Base-by-base conservation (phyloP, 176 grass and related monocot species). In the Rhynchospora pubera region DNA sequence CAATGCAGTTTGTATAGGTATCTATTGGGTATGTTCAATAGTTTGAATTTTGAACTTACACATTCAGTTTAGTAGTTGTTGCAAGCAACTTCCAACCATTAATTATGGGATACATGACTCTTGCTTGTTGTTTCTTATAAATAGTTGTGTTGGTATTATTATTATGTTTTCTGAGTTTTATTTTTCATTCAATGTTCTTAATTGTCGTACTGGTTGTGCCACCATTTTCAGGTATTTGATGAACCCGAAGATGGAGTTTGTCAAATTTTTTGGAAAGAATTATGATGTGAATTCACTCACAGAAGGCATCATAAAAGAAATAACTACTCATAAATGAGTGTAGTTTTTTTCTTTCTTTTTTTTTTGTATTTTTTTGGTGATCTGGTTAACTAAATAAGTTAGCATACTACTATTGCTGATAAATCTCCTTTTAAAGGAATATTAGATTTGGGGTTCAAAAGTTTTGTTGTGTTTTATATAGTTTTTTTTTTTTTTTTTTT, bases 231-330 rank as follows among this genome's bases (percentile, higher is more conserved):
- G 91, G 93, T 93, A 91, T 70, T 65, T 94, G 77, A 97, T 97
- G 93, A 91, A 88, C 63, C 89, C 85, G 62, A 85, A 90, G 28
- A 87, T 82, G 85, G 87, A 91, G 68, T 89, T 91, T 86, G 83
- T 89, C 50, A 91, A 94, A 51, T 90, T 88, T 84, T 94, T 90
- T 39, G 87, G 89, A 57, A 93, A 97, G 72, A 97, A 97, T 68
- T 86, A 93, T 80, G 87, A 91, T 5, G 83, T 28, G 65, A 89
- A 97, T 86, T 71, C 89, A 45, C 93, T 93, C 55, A 23, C 93
- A 45, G 87, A 94, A 83, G 89, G 89, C 24, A 84, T 91, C 46
- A 81, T 94, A 42, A 94, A 85, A 23, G 87, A 83, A 11, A 83
- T 87, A 58, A 85, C 79, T 62, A 83, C 60, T 66, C 86, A 86